phyloP scores from a whole-genome alignment of 2,329 filamentous ascomycete genomes.

The Pestalotiopsis sp. region DNA sequence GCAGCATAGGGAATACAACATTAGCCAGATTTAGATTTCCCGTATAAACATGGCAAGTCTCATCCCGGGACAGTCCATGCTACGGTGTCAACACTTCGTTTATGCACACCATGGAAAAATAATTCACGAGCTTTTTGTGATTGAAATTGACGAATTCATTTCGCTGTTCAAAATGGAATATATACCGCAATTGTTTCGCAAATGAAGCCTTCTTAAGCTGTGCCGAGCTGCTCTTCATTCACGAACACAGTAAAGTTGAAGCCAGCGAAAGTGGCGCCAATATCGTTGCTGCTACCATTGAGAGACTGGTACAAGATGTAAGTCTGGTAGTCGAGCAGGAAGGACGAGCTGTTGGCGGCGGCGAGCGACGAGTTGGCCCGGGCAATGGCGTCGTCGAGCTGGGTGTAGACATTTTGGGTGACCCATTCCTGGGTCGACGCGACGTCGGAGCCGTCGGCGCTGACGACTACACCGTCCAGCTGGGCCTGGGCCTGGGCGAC shows the following conservation, averaged over 20 bases:
- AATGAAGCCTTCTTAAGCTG: not conserved
- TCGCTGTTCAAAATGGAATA: too few relatives aligned
- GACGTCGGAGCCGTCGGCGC: slow-evolving; percentile 4
- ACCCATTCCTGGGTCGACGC: slow-evolving; percentile 3
- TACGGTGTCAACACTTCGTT: too few relatives aligned
- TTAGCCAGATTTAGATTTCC: too few relatives aligned
- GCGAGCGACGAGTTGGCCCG: not conserved
- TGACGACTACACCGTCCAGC: not conserved
- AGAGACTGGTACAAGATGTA: slow-evolving; percentile 1
- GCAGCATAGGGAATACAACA: too few relatives aligned
- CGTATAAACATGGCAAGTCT: too few relatives aligned
- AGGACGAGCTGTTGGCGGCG: slow-evolving; percentile 1
- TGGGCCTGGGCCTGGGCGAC: not conserved
- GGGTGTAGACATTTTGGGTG: not conserved
- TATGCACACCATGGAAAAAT: too few relatives aligned
- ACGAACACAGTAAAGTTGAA: not conserved
- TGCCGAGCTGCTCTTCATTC: not conserved
- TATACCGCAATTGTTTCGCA: too few relatives aligned
- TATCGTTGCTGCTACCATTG: not conserved
- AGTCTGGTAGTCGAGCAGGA: slow-evolving; percentile 7
- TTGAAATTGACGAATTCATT: too few relatives aligned
- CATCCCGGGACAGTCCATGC: too few relatives aligned
- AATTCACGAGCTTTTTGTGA: too few relatives aligned
- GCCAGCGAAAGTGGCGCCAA: not conserved
- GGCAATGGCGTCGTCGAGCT: slow-evolving; percentile 6